A percentile compares a stretch with the other conserved stretches of the same genome.
Conservation (phyloP, 192 early-diverging fungal species). For the Endogone sp. region DNA sequence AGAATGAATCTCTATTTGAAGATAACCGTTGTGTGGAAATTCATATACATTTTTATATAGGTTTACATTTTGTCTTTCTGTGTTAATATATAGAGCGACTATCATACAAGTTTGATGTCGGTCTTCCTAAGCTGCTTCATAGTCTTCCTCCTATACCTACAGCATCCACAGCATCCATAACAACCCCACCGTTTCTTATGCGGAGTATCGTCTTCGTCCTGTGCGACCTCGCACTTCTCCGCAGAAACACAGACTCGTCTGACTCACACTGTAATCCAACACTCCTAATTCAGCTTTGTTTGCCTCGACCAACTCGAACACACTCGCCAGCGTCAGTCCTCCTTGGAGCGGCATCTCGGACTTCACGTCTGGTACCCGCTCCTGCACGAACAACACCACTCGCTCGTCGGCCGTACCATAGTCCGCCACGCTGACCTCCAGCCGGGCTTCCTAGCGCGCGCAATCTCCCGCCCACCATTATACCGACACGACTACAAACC, state of each 20-base stretch:
- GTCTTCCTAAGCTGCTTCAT: background rate
- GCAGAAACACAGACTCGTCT: background rate
- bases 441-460: background rate
- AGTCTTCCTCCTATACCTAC: background rate
- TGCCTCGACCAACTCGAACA: background rate
- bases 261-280: background rate
- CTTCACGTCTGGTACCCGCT: background rate
- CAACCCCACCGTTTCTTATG: background rate
- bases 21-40: too few species aligned
- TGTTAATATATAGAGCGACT: background rate
- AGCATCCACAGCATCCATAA: background rate
- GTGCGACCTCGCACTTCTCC: background rate
- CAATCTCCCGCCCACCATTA: background rate
- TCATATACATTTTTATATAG: too few species aligned
- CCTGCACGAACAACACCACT: background rate
- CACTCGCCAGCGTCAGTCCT: background rate
- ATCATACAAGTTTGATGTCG: background rate
- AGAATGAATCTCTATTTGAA: too few species aligned
- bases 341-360: background rate
- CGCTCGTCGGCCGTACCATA: background rate
- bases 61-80: too few species aligned
- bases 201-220: background rate
- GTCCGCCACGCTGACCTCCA: background rate
- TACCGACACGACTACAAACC: background rate
- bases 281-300: background rate